These are phyloP conservation scores for Odontarrhena argentea DNA, from an alignment of 345 rosid species.

Conservation along the genomic window DNA sequence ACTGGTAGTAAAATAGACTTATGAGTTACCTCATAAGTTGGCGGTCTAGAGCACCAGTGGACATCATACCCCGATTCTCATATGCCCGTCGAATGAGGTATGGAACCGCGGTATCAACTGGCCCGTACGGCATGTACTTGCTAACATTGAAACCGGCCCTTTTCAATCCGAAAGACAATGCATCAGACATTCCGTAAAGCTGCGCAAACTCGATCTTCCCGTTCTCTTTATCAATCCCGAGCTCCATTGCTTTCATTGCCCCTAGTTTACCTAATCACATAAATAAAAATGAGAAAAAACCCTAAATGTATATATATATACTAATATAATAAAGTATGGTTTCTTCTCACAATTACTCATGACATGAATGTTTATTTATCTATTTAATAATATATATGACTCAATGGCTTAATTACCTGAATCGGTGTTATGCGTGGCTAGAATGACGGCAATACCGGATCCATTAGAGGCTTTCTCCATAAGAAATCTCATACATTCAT, in stretches of 20 bases:
- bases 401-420: conserved; percentile 49
- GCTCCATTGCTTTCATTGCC: conserved; percentile 55
- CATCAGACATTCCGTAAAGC: conserved; percentile 87
- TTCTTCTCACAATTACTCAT: too few relatives aligned
- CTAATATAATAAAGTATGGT: too few relatives aligned
- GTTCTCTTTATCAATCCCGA: conserved; percentile 57
- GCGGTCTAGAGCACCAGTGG: conserved; percentile 66
- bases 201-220: conserved; percentile 80
- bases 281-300: neutral
- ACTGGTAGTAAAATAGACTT: too few relatives aligned
- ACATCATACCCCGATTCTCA: conserved; percentile 81
- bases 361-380: too few relatives aligned
- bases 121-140: conserved; percentile 91
- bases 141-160: conserved; percentile 89
- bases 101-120: conserved; percentile 69
- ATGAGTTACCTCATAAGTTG: conserved; percentile 60
- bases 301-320: too few relatives aligned
- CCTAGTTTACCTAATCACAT: conserved; percentile 62
- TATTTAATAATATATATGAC: too few relatives aligned
- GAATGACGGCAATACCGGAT: conserved; percentile 59
- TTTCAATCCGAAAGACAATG: conserved; percentile 68
- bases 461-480: conserved; percentile 62
- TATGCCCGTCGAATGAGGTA: conserved; percentile 90
- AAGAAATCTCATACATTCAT: conserved; percentile 70
- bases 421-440: conserved; percentile 87